phyloP scores from a whole-genome alignment of 768 basidiomycete genomes.

The Coprinopsis marcescibilis region DNA sequence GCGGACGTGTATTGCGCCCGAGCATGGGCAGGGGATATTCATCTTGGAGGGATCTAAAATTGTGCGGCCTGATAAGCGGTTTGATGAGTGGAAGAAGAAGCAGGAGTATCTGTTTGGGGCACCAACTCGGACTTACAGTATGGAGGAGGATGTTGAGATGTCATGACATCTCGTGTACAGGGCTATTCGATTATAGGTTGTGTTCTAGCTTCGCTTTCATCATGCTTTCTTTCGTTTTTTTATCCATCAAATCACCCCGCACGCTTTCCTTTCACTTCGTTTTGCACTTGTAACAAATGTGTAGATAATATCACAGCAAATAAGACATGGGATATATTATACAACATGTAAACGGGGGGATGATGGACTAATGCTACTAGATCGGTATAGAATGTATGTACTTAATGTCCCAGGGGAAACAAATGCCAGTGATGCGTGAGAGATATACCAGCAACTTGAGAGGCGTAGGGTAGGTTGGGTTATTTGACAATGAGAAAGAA shows the following conservation, averaged over 20 bases:
- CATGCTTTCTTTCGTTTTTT: not conserved
- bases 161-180: too few relatives aligned
- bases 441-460: too few relatives aligned
- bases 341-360: not conserved
- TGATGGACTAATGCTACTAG: conserved; percentile 4
- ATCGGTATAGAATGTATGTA: conserved; percentile 3
- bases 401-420: not conserved
- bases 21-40: conserved; percentile 32
- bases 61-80: conserved; percentile 22
- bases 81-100: conserved; percentile 25
- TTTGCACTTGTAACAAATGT: too few relatives aligned
- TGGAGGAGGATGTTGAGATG: too few relatives aligned
- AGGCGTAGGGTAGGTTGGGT: too few relatives aligned
- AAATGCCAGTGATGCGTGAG: not conserved
- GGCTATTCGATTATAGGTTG: too few relatives aligned
- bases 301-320: not conserved
- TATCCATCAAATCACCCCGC: too few relatives aligned
- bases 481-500: not conserved
- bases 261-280: too few relatives aligned
- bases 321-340: not conserved
- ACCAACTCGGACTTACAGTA: too few relatives aligned
- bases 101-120: conserved; percentile 17
- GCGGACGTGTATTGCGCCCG: conserved; percentile 47
- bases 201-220: too few relatives aligned
- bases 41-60: conserved; percentile 43